A percentile compares a stretch with the other conserved stretches of the same genome.
Conservation (phyloP, 805 yeast species). For the Huiozyma sinensis region DNA sequence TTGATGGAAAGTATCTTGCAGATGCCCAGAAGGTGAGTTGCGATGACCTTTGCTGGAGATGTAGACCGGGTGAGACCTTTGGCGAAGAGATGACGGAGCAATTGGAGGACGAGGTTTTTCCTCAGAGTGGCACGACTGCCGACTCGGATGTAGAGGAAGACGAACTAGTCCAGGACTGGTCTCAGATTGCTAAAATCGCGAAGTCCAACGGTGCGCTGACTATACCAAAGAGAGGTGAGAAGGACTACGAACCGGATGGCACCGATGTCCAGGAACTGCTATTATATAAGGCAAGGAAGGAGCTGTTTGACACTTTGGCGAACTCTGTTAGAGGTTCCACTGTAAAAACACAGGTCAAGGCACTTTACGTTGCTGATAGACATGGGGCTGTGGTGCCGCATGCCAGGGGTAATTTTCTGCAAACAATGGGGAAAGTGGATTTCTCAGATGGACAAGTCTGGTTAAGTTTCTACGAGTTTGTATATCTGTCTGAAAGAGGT, state of each 20-base stretch:
- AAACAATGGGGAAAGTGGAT: constrained; percentile 58
- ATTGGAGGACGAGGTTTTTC: neutral
- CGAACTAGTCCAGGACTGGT: constrained; percentile 49
- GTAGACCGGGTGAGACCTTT: neutral
- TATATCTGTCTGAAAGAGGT: constrained; percentile 79
- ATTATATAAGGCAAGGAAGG: constrained; percentile 45
- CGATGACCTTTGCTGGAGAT: too few species aligned
- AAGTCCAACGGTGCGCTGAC: constrained; percentile 11
- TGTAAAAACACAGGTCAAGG: constrained; percentile 41
- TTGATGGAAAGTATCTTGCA: too few species aligned
- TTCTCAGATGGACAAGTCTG: constrained; percentile 34
- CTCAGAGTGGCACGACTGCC: neutral
- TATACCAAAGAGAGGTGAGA: constrained; percentile 69
- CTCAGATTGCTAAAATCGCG: constrained; percentile 25
- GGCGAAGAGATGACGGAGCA: neutral
- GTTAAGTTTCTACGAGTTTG: constrained; percentile 55
- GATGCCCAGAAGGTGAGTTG: too few species aligned
- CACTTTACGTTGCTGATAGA: constrained; percentile 33
- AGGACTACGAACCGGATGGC: constrained; percentile 79
- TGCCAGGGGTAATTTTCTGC: constrained; percentile 66
- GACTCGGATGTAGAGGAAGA: constrained; percentile 28
- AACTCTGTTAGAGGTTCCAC: constrained; percentile 37
- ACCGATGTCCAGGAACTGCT: constrained; percentile 39
- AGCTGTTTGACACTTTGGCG: constrained; percentile 62
- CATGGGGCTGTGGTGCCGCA: constrained; percentile 31